Evolutionary conservation across 352 stramenopile genomes (phyloP).

Genomic region (Phytophthora melonis): DNA sequence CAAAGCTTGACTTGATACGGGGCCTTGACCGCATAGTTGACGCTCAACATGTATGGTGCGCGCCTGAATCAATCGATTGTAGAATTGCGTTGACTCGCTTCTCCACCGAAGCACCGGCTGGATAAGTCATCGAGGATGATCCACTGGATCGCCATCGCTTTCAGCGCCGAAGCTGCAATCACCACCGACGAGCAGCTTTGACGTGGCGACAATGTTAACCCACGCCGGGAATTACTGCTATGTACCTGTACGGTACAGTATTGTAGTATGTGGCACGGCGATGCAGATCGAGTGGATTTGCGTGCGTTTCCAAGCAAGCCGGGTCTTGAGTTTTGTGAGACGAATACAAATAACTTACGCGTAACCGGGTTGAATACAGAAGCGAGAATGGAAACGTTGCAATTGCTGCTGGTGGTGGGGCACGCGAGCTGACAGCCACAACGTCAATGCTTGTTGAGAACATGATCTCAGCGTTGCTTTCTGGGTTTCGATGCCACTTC

Average conservation of each 20-base stretch:
- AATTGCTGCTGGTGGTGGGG: too few relatives aligned
- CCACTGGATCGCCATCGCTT: not conserved
- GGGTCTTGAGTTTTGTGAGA: too few relatives aligned
- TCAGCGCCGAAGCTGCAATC: not conserved
- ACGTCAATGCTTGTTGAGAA: too few relatives aligned
- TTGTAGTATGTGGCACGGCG: not conserved
- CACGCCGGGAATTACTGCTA: conserved; percentile 7
- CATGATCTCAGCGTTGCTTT: too few relatives aligned
- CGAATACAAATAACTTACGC: too few relatives aligned
- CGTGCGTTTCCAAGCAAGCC: too few relatives aligned
- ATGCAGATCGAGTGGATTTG: not conserved
- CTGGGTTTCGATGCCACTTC: too few relatives aligned
- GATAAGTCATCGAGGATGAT: not conserved
- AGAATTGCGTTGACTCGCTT: conserved; percentile 19
- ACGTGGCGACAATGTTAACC: conserved; percentile 20
- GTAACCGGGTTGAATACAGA: too few relatives aligned
- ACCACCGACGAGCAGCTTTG: not conserved
- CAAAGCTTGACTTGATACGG: not conserved
- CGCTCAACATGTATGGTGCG: conserved; percentile 1
- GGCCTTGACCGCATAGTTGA: not conserved
- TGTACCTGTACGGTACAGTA: too few relatives aligned
- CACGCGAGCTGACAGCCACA: too few relatives aligned
- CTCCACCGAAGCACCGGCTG: not conserved
- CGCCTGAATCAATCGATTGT: conserved; percentile 24
- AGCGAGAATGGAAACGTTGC: too few relatives aligned